phyloP scores from a whole-genome alignment of 129 eudicot genomes.

The Tagetes erecta region DNA sequence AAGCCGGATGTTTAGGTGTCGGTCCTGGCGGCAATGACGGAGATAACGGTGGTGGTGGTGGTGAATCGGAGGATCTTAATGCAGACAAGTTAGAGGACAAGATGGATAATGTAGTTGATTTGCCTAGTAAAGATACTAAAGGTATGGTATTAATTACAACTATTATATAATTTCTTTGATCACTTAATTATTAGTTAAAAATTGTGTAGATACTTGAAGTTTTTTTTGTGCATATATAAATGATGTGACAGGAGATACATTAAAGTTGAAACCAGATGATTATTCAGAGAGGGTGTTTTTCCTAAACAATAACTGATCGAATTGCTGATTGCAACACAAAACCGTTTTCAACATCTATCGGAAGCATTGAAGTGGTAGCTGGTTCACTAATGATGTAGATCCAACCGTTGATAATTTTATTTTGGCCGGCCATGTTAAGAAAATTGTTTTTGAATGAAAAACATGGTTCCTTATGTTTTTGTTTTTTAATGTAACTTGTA shows the following conservation, averaged over 20 bases:
- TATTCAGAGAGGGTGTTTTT: slow-evolving; percentile 30
- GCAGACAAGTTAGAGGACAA: slow-evolving; percentile 24
- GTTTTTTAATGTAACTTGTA: not conserved
- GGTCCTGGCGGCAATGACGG: slow-evolving; percentile 22
- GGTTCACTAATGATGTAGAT: slow-evolving; percentile 6
- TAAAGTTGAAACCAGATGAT: slow-evolving; percentile 28
- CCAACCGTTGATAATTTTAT: not conserved
- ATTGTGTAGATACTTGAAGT: not conserved
- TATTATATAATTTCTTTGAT: not conserved
- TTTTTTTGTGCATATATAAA: not conserved
- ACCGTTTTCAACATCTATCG: not conserved
- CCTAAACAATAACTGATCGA: slow-evolving; percentile 22
- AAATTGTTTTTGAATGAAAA: not conserved
- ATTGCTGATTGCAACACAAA: not conserved
- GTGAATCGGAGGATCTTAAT: slow-evolving; percentile 24
- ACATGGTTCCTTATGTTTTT: not conserved
- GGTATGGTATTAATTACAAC: slow-evolving; percentile 30
- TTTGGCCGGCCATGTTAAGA: not conserved
- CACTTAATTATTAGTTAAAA: not conserved
- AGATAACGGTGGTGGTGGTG: slow-evolving; percentile 18
- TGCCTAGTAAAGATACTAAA: slow-evolving; percentile 31
- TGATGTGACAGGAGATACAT: slow-evolving; percentile 14
- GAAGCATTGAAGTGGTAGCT: slow-evolving; percentile 3
- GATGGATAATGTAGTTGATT: slow-evolving; percentile 30
- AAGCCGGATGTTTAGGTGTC: slow-evolving; percentile 8